A percentile compares a stretch with the other conserved stretches of the same genome.
Conservation (phyloP, 768 basidiomycete species). For the Tylopilus felleus region DNA sequence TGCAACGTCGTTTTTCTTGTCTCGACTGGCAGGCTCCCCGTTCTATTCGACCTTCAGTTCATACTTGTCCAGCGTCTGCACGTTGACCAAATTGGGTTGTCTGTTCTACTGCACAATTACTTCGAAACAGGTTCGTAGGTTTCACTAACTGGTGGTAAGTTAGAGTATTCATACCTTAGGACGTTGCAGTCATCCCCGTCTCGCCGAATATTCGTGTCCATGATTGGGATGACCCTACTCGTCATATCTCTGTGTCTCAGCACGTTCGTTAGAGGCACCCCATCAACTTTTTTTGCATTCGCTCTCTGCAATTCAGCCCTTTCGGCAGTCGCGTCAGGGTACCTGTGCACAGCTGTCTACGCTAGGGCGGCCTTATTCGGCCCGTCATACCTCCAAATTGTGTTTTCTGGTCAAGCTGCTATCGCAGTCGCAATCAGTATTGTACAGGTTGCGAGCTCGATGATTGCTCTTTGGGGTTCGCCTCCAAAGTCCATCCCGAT, state of each 20-base stretch:
- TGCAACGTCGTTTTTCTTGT: constrained; percentile 1
- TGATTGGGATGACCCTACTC: neutral
- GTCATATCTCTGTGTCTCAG: neutral
- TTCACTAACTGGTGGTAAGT: neutral
- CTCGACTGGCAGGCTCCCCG: neutral
- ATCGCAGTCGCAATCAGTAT: neutral
- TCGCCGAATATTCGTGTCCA: no score
- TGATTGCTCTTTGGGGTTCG: neutral
- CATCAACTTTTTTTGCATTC: neutral
- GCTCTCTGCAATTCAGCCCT: no score
- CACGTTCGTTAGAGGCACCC: neutral
- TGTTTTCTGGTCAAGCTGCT: neutral
- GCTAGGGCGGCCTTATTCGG: neutral
- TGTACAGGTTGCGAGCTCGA: neutral
- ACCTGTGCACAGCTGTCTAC: neutral
- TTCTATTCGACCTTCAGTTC: constrained; percentile 1
- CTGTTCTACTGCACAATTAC: constrained; percentile 2
- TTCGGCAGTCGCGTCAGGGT: neutral
- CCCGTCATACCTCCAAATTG: neutral
- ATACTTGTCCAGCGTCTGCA: neutral
- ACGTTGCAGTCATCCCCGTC: no score
- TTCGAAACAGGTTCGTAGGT: constrained; percentile 1
- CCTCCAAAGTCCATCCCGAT: neutral
- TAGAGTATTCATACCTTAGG: no score
- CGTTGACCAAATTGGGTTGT: neutral